Base-by-base conservation (phyloP, 2,329 filamentous ascomycete species). In the Lanzia echinophila region DNA sequence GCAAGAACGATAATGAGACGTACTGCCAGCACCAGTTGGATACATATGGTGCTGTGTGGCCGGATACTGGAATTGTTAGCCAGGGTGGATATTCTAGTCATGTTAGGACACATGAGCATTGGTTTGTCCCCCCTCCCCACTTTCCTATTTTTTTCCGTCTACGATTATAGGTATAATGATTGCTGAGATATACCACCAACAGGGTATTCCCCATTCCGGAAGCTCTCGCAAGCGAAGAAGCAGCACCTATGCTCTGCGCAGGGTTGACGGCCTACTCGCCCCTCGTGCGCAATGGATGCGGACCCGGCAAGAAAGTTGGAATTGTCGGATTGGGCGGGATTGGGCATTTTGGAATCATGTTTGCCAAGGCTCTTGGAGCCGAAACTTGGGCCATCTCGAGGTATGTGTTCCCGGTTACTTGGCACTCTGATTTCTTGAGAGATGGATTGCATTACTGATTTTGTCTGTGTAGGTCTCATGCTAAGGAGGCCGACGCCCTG, bases 241-340 rank as follows among this genome's bases (percentile, higher is more conserved):
- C 84, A 1, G 89, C 88, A 1, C 87, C 87, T 10, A 90, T 91
- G 86, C 78, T 94, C 62, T 95, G 90, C 70, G 90, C 88, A 39
- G 90, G 90, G 59, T 77, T 95, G 60, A 95, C 90, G 3, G 83
- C 83, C 56, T 95, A 84, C 73, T 86, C 81, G 56, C 89, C 90
- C 1, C 77, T 95, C 13, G 84, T 88, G 59, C 80, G 88, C 47
- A 84, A 90, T 65, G 87, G 87, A 20, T 79, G 79, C 56, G 87
- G 87, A 0, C 86, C 86, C 1, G 88, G 89, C 58, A 89, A 88
- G 75, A 89, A 88, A 73, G 82, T 90, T 20, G 87, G 79, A 36
- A 81, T 91, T 57, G 81, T 90, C 8, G 87, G 87, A 58, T 74
- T 90, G 60, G 85, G 85, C 17, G 85, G 85, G 12, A 79, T 88